These are phyloP conservation scores for Coleophoma eucalyptorum DNA, from an alignment of 2,329 filamentous ascomycete genomes.

Conservation along the genomic window DNA sequence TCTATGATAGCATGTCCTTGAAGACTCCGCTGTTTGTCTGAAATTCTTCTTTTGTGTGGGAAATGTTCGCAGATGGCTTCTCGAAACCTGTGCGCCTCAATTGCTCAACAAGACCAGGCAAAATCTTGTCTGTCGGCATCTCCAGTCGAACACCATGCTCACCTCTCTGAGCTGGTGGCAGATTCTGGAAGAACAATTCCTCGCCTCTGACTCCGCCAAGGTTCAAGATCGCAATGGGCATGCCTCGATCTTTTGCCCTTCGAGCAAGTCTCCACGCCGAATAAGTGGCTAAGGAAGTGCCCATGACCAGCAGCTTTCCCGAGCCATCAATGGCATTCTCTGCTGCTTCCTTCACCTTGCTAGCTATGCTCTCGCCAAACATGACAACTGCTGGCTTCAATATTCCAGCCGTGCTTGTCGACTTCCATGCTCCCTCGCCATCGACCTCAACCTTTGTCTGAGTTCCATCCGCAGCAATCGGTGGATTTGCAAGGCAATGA, in stretches of 20 bases:
- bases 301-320: slow-evolving; percentile 72
- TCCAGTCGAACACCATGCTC: slow-evolving; percentile 52
- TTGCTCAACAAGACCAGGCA: slow-evolving; percentile 52
- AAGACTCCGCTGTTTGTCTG: slow-evolving; percentile 36
- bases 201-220: slow-evolving; percentile 81
- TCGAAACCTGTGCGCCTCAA: slow-evolving; percentile 30
- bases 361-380: slow-evolving; percentile 87
- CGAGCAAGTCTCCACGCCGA: slow-evolving; percentile 90
- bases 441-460: slow-evolving; percentile 65
- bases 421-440: slow-evolving; percentile 72
- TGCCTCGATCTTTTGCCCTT: slow-evolving; percentile 73
- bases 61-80: slow-evolving; percentile 21
- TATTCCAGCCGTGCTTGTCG: slow-evolving; percentile 67
- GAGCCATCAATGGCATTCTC: slow-evolving; percentile 78
- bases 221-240: slow-evolving; percentile 86
- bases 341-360: slow-evolving; percentile 66
- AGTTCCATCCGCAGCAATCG: slow-evolving; percentile 49
- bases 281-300: slow-evolving; percentile 90
- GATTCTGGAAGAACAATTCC: slow-evolving; percentile 61
- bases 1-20: slow-evolving; percentile 56
- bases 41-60: slow-evolving; percentile 15
- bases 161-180: slow-evolving; percentile 49
- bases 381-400: slow-evolving; percentile 92
- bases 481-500: slow-evolving; percentile 65
- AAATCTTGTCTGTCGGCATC: slow-evolving; percentile 50